These are phyloP conservation scores for Coemansia sp. DNA, from an alignment of 192 early-diverging fungal species.

Conservation along the genomic window DNA sequence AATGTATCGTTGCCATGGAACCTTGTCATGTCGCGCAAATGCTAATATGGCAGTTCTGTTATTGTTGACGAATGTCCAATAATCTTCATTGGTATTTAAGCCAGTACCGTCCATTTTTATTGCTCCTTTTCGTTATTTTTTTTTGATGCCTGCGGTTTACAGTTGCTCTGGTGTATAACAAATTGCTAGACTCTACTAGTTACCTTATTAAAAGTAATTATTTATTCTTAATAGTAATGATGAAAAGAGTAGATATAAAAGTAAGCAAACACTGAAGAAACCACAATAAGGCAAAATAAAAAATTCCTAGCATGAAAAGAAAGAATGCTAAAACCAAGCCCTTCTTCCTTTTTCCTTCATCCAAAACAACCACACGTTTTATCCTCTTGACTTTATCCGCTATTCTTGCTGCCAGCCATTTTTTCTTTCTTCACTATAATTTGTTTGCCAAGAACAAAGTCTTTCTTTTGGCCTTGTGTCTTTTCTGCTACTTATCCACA, in stretches of 20 bases:
- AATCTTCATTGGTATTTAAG: constrained; percentile 3
- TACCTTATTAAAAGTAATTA: too few relatives aligned
- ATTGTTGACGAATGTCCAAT: not conserved
- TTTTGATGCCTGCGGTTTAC: not conserved
- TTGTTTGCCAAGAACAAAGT: too few relatives aligned
- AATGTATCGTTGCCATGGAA: constrained; percentile 1
- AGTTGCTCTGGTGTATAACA: not conserved
- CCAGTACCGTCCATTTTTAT: constrained; percentile 9
- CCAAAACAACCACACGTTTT: not conserved
- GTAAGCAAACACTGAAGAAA: not conserved
- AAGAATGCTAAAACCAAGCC: not conserved
- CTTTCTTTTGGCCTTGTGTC: too few relatives aligned
- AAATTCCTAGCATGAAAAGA: constrained; percentile 5
- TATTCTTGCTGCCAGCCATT: not conserved
- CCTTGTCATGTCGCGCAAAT: constrained; percentile 5
- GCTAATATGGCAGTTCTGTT: constrained; percentile 8
- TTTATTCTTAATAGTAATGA: not conserved
- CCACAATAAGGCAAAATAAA: constrained; percentile 3
- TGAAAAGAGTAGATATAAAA: not conserved
- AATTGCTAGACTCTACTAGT: not conserved
- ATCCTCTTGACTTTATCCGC: not conserved
- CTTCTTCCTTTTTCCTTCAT: not conserved
- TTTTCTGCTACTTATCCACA: too few relatives aligned
- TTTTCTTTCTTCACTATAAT: too few relatives aligned
- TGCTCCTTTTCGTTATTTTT: not conserved